A percentile compares a stretch with the other conserved stretches of the same genome.
Conservation (phyloP, 148 eudicot genomes). For the Camellia lanceoleosa region DNA sequence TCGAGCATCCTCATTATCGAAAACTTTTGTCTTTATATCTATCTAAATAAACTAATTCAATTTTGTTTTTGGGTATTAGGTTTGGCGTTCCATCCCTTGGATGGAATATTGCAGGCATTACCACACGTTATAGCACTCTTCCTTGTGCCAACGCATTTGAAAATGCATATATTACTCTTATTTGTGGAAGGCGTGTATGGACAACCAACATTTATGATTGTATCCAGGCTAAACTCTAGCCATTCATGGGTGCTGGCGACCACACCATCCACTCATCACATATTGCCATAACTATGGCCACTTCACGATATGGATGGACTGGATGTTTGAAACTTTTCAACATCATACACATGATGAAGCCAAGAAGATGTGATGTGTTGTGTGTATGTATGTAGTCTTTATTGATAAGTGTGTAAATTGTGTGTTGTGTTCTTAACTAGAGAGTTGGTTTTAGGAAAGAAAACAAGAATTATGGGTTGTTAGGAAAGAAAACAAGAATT, state of each 20-base stretch:
- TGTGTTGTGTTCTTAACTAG: background rate
- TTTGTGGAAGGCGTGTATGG: slow-evolving; percentile 67
- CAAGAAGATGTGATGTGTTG: slow-evolving; percentile 35
- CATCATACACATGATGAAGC: slow-evolving; percentile 51
- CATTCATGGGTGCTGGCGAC: slow-evolving; percentile 93
- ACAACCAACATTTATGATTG: slow-evolving; percentile 88
- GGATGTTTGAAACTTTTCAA: slow-evolving; percentile 79
- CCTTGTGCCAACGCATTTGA: slow-evolving; percentile 59
- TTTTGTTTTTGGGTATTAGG: slow-evolving; percentile 33
- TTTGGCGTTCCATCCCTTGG: slow-evolving; percentile 86
- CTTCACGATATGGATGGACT: too few species aligned
- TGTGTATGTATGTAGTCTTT: too few species aligned
- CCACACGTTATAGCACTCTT: slow-evolving; percentile 71
- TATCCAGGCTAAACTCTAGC: slow-evolving; percentile 78
- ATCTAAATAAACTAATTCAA: background rate
- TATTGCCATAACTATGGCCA: slow-evolving; percentile 43
- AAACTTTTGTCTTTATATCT: background rate
- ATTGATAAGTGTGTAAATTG: background rate
- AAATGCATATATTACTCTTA: slow-evolving; percentile 54
- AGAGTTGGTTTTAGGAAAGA: slow-evolving; percentile 2
- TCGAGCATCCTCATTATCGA: background rate
- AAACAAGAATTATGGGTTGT: too few species aligned
- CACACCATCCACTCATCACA: slow-evolving; percentile 86
- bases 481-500: background rate
- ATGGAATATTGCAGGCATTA: slow-evolving; percentile 75